Evolutionary conservation across 2,329 filamentous ascomycete genomes (phyloP).

Genomic region (Akanthomyces muscarius): DNA sequence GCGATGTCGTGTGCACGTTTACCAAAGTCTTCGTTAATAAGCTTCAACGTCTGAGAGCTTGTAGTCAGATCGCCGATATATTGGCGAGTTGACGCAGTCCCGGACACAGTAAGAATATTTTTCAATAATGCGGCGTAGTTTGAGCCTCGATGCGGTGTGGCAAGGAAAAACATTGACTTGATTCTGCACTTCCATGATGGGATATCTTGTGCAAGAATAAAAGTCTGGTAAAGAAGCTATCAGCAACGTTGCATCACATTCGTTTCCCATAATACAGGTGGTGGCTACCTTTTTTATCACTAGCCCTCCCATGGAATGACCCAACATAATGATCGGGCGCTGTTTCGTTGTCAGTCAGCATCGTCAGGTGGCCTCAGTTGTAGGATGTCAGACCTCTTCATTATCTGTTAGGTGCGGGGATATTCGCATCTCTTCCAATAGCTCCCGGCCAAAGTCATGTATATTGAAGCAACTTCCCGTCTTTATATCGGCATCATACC

Average conservation of each 20-base stretch:
- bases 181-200: conserved; percentile 19
- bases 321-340: conserved; percentile 27
- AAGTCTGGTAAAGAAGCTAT: conserved; percentile 18
- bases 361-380: too few species aligned
- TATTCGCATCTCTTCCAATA: conserved; percentile 28
- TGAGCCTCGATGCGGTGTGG: conserved; percentile 34
- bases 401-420: conserved; percentile 21
- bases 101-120: conserved; percentile 23
- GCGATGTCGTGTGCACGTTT: conserved; percentile 24
- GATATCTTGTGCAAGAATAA: conserved; percentile 22
- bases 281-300: conserved; percentile 31
- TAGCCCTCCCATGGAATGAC: conserved; percentile 30
- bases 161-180: conserved; percentile 31
- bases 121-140: conserved; percentile 27
- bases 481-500: conserved; percentile 31
- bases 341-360: conserved; percentile 2
- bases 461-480: conserved; percentile 24
- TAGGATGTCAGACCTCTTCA: not conserved
- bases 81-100: conserved; percentile 19
- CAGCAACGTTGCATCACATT: too few species aligned
- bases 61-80: conserved; percentile 26
- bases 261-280: too few species aligned
- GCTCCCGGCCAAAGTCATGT: conserved; percentile 28
- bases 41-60: conserved; percentile 23
- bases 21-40: conserved; percentile 33